These are phyloP conservation scores for Candida insectalens DNA, from an alignment of 805 yeast species.

Conservation along the genomic window DNA sequence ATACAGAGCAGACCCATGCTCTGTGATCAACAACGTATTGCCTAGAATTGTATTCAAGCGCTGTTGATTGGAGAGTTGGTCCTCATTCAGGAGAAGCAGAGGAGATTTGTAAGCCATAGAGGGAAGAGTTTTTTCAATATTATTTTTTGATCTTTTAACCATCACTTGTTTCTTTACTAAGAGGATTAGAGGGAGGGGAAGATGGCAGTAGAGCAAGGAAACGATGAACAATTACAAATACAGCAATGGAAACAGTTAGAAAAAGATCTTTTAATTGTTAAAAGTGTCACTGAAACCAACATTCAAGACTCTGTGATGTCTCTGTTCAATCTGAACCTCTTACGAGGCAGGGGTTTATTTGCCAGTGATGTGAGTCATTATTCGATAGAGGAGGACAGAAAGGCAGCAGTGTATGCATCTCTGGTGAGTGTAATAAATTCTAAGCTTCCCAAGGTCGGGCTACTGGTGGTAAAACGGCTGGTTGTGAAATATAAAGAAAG, in stretches of 20 bases:
- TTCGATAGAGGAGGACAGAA: slow-evolving; percentile 29
- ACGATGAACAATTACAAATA: slow-evolving; percentile 41
- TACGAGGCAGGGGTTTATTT: slow-evolving; percentile 52
- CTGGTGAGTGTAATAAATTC: slow-evolving; percentile 53
- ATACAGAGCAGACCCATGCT: not conserved
- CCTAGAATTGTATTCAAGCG: not conserved
- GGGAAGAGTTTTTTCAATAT: too few relatives aligned
- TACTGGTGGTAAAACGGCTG: slow-evolving; percentile 40
- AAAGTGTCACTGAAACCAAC: slow-evolving; percentile 35
- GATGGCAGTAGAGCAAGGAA: too few relatives aligned
- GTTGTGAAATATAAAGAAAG: slow-evolving; percentile 49
- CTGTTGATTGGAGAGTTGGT: not conserved
- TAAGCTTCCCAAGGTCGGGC: slow-evolving; percentile 62
- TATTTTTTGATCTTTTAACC: too few relatives aligned
- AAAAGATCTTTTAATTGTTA: slow-evolving; percentile 37
- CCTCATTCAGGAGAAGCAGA: not conserved
- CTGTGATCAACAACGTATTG: not conserved
- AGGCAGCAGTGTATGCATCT: slow-evolving; percentile 44
- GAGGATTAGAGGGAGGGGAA: too few relatives aligned
- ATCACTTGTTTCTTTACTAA: too few relatives aligned
- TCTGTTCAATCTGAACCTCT: slow-evolving; percentile 47
- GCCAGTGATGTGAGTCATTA: slow-evolving; percentile 48
- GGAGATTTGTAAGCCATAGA: slow-evolving; percentile 2
- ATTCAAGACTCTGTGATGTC: slow-evolving; percentile 37
- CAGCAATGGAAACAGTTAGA: slow-evolving; percentile 47